phyloP scores from a whole-genome alignment of 495 filamentous ascomycete species.

The Penicillium bialowiezense region DNA sequence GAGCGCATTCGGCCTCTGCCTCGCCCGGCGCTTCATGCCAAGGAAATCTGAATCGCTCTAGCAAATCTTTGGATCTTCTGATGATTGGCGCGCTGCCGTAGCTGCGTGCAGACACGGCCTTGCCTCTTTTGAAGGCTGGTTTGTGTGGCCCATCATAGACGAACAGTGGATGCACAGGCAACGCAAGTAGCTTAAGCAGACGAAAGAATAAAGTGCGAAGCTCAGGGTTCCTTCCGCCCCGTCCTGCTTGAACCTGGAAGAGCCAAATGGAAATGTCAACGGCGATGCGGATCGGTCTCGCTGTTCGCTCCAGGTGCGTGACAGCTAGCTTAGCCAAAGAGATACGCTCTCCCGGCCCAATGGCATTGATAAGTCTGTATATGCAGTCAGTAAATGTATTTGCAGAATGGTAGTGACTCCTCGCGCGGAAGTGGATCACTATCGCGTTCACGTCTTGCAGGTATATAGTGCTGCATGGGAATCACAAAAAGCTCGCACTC shows the following conservation, averaged over 20 bases:
- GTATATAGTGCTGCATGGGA: slow-evolving; percentile 8
- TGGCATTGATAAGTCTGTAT: slow-evolving; percentile 79
- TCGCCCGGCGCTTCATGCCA: slow-evolving; percentile 89
- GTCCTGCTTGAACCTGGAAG: slow-evolving; percentile 83
- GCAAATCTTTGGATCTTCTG: slow-evolving; percentile 66
- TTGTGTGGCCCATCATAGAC: slow-evolving; percentile 93
- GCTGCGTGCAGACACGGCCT: slow-evolving; percentile 35
- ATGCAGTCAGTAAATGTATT: slow-evolving; percentile 14
- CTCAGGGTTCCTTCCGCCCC: slow-evolving; percentile 87
- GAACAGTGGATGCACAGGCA: slow-evolving; percentile 85
- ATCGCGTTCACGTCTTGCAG: not conserved
- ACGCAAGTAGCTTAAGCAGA: slow-evolving; percentile 74
- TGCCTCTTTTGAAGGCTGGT: slow-evolving; percentile 84
- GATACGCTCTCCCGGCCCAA: slow-evolving; percentile 75
- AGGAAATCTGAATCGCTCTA: slow-evolving; percentile 81
- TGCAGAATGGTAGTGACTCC: not conserved
- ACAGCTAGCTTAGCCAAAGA: slow-evolving; percentile 82
- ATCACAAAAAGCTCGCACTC: slow-evolving; percentile 14
- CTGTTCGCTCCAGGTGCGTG: slow-evolving; percentile 64
- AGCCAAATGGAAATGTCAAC: slow-evolving; percentile 98
- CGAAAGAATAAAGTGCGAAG: slow-evolving; percentile 92
- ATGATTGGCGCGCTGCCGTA: slow-evolving; percentile 52
- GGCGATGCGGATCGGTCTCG: slow-evolving; percentile 77
- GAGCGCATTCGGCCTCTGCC: slow-evolving; percentile 93
- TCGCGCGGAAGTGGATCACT: not conserved